Evolutionary conservation across 2,329 filamentous ascomycete genomes (phyloP), one percentile per base, ranked within the genome.

Genomic region (Phaeosphaeria sp.): DNA sequence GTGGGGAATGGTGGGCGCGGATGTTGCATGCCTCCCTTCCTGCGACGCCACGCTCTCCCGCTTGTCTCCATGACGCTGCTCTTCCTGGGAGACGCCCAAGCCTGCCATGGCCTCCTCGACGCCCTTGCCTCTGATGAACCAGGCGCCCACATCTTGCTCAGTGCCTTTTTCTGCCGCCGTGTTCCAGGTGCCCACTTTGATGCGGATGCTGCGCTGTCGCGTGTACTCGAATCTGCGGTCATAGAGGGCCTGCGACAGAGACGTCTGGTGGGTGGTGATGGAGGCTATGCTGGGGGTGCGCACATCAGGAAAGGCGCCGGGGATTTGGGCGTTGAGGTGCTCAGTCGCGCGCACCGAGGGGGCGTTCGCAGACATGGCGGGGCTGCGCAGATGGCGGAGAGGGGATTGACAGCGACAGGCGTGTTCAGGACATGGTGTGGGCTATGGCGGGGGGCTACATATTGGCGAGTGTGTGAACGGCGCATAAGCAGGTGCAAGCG

Each of bases 131-230:
- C 88, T 83, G 7, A 96, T 85, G 74, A 99, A 97, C 95, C 95
- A 99, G 30, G 86, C 87, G 7, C 87, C 90, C 5, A 99, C 80
- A 72, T 98, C 95, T 65, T 92, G 91, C 76, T 97, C 93, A 0
- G 92, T 93, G 22, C 91, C 92, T 13, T 91, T 87, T 63, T 90
- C 89, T 1, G 90, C 89, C 3, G 93, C 95, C 17, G 97, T 92
- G 77, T 99, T 99, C 95, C 95, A 99, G 0, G 91, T 90, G 43
- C 94, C 95, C 51, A 99, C 85, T 78, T 97, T 97, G 77, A 99
- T 86, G 64, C 89, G 89, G 66, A 97, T 87, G 50, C 85, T 85
- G 73, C 89, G 89, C 44, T 88, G 86, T 39, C 88, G 86, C 23
- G 90, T 89, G 75, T 93, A 99, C 75, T 98, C 93, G 49, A 85